phyloP scores from a whole-genome alignment of 2,329 filamentous ascomycete species.

The Cordyceps cateniannulata region DNA sequence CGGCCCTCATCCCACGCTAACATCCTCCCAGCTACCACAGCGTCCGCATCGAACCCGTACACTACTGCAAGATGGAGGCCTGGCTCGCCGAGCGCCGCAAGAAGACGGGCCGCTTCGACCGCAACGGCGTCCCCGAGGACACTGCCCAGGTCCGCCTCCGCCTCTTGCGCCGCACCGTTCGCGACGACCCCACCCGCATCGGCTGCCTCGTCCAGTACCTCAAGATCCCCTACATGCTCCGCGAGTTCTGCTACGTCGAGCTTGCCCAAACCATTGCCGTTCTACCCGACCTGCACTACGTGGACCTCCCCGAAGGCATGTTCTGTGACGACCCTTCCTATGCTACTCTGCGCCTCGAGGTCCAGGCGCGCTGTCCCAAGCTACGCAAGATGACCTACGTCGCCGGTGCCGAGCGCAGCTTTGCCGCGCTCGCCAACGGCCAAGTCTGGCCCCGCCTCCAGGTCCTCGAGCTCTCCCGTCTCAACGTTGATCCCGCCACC shows the following conservation, averaged over 20 bases:
- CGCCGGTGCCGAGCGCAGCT: conserved; percentile 67
- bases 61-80: conserved; percentile 87
- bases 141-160: conserved; percentile 68
- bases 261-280: conserved; percentile 81
- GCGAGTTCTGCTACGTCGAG: conserved; percentile 77
- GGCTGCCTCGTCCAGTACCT: conserved; percentile 68
- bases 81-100: conserved; percentile 73
- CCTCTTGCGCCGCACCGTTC: conserved; percentile 74
- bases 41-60: conserved; percentile 87
- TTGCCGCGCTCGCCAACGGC: conserved; percentile 62
- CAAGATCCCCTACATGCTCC: conserved; percentile 91
- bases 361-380: conserved; percentile 76
- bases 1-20: background rate
- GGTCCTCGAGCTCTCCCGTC: conserved; percentile 61
- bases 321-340: conserved; percentile 75
- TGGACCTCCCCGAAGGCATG: conserved; percentile 85
- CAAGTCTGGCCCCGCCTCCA: conserved; percentile 65
- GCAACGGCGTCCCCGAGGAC: conserved; percentile 76
- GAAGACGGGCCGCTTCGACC: conserved; percentile 63
- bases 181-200: conserved; percentile 64
- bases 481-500: conserved; percentile 63
- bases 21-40: conserved; percentile 63
- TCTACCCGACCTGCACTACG: conserved; percentile 76
- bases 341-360: conserved; percentile 70
- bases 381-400: conserved; percentile 86